Conservation (phyloP, 2,329 filamentous ascomycete genomes). For the Aspergillus proliferans region DNA sequence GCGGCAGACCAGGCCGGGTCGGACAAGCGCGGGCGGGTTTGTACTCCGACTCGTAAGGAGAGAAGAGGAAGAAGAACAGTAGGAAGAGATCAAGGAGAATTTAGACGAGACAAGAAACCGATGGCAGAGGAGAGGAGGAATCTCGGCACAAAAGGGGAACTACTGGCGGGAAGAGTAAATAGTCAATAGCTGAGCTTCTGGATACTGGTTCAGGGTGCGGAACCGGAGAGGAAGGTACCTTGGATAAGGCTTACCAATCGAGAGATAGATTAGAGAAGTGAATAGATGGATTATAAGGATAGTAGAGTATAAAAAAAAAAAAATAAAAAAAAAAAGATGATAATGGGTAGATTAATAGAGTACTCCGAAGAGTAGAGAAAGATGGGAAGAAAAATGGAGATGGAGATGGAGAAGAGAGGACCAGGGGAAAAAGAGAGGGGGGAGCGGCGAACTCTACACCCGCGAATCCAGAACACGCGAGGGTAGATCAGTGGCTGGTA, state of each 20-base stretch:
- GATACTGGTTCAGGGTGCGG: constrained; percentile 12
- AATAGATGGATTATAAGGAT: not conserved
- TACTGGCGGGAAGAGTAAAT: constrained; percentile 24
- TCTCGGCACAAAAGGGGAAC: constrained; percentile 12
- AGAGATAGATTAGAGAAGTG: not conserved
- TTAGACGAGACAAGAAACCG: constrained; percentile 5
- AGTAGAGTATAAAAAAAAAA: not conserved
- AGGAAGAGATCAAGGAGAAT: not conserved
- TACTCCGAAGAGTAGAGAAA: not conserved
- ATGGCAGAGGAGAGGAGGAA: not conserved
- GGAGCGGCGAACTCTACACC: constrained; percentile 1
- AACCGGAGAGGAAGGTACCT: constrained; percentile 11
- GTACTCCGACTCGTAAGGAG: constrained; percentile 3
- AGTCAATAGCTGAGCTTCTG: constrained; percentile 23
- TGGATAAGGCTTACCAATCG: constrained; percentile 2
- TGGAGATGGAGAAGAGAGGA: constrained; percentile 4
- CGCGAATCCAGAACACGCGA: too few species aligned
- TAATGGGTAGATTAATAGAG: not conserved
- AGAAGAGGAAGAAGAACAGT: constrained; percentile 7
- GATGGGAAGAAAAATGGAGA: not conserved
- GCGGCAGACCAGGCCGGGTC: too few species aligned
- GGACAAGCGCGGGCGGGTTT: not conserved
- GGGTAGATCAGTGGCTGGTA: not conserved
- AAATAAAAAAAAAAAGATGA: not conserved
- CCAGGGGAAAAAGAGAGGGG: constrained; percentile 4